Evolutionary conservation across 2,329 filamentous ascomycete genomes (phyloP), one percentile per base, ranked within the genome.

Genomic region (Fusarium siculi): DNA sequence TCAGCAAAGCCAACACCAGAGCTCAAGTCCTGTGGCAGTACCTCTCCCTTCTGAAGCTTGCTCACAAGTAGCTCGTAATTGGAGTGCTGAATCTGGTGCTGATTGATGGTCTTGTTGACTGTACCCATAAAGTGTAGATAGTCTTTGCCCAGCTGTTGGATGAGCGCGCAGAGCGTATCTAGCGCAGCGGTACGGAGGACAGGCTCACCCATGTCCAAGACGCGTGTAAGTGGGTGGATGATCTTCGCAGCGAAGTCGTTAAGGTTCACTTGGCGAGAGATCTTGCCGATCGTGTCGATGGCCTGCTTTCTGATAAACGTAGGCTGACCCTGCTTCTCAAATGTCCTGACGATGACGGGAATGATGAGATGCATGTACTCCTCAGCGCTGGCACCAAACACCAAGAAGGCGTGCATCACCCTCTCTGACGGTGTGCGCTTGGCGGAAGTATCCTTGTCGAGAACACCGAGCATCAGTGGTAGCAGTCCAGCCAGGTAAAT

Each of bases 351-450:
- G 78, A 99, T 95, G 40, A 97, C 94, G 0, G 96, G 96, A 57
- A 99, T 94, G 74, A 99, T 98, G 58, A 99, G 87, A 80, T 99
- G 96, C 96, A 99, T 99, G 81, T 99, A 99, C 81, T 99, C 96
- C 80, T 99, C 96, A 16, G 93, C 93, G 78, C 95, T 98, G 0
- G 95, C 92, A 2, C 97, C 97, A 80, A 99, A 99, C 2, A 99
- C 93, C 34, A 99, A 85, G 81, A 99, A 97, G 0, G 96, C 95
- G 80, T 98, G 96, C 30, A 99, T 86, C 8, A 99, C 95, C 76
- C 93, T 92, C 80, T 98, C 95, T 0, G 95, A 97, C 5, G 95
- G 93, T 19, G 90, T 88, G n/a, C 94, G 89, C 78, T 94, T 93
- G 4, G 88, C 85, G 2, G 93, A 92, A 14, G 85, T 87, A 79